Percentiles rank a stretch among this genome's conserved stretches.
These are phyloP conservation scores for Fistulifera solaris DNA, from an alignment of 108 stramenopile genomes.

Conservation along the genomic window DNA sequence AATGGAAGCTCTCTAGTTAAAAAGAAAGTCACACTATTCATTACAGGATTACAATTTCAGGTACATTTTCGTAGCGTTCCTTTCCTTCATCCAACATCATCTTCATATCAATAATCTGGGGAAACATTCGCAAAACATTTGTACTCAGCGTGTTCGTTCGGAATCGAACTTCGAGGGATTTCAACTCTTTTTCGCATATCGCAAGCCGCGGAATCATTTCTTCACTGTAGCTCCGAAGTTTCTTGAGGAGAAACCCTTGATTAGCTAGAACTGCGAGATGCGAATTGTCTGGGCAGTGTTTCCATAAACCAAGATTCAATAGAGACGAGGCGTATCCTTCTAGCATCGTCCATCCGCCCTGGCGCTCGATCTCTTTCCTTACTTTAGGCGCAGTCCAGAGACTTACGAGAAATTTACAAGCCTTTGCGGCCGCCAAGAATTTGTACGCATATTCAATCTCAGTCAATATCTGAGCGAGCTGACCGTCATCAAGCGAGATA, in stretches of 20 bases:
- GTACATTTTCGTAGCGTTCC: neutral
- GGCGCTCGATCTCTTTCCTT: constrained; percentile 1
- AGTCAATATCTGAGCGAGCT: neutral
- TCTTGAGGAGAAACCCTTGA: neutral
- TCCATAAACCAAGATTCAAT: neutral
- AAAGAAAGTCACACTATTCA: neutral
- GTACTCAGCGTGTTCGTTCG: neutral
- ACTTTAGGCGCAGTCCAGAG: constrained; percentile 1
- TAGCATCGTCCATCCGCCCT: constrained; percentile 5
- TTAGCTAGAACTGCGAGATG: constrained; percentile 8
- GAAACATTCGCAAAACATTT: neutral
- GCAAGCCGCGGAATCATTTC: neutral
- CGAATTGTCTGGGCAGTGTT: constrained; percentile 1
- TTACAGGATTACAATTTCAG: neutral
- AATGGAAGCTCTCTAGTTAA: neutral
- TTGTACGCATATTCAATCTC: constrained; percentile 7
- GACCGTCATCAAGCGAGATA: neutral
- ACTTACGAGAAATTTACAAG: neutral
- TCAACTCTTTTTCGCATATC: neutral
- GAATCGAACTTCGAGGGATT: neutral
- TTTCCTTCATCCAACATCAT: neutral
- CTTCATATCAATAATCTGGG: constrained; percentile 1
- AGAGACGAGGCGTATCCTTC: constrained; percentile 5
- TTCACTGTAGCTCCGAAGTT: neutral
- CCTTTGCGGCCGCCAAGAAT: neutral